Conservation (phyloP, 331 rosid species). For the Acacia pycnantha region DNA sequence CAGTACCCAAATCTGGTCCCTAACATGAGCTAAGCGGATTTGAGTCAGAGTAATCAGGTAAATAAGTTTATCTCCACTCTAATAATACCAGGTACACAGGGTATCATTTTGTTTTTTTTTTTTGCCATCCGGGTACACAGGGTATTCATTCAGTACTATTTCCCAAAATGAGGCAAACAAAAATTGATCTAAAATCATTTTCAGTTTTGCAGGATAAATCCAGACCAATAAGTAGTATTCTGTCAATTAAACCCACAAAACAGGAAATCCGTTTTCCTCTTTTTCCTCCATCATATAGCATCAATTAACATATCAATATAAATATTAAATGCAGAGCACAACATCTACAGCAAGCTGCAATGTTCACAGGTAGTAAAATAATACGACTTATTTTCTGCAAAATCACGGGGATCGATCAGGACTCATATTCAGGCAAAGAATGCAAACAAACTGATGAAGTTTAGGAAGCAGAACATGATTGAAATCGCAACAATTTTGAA, state of each 20-base stretch:
- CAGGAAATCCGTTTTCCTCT: background rate
- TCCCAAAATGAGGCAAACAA: background rate
- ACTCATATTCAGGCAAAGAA: background rate
- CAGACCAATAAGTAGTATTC: background rate
- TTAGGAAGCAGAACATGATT: background rate
- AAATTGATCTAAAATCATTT: background rate
- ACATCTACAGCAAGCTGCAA: background rate
- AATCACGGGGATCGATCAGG: background rate
- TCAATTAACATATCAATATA: background rate
- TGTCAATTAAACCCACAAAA: background rate
- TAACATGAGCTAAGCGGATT: background rate
- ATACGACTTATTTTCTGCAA: background rate
- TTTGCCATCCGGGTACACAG: background rate
- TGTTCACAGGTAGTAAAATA: background rate
- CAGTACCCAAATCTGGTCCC: too few relatives aligned
- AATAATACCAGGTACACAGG: background rate
- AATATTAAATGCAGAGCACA: background rate
- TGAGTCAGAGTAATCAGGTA: background rate
- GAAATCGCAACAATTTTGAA: background rate
- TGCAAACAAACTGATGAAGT: background rate
- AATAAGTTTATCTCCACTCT: background rate
- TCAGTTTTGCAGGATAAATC: background rate
- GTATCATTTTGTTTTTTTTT: background rate
- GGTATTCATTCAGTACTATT: background rate
- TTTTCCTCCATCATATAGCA: background rate